Percentiles rank a stretch among this genome's conserved stretches.
Evolutionary conservation across 2,329 filamentous ascomycete genomes (phyloP).

Genomic region (Ramichloridium luteum): DNA sequence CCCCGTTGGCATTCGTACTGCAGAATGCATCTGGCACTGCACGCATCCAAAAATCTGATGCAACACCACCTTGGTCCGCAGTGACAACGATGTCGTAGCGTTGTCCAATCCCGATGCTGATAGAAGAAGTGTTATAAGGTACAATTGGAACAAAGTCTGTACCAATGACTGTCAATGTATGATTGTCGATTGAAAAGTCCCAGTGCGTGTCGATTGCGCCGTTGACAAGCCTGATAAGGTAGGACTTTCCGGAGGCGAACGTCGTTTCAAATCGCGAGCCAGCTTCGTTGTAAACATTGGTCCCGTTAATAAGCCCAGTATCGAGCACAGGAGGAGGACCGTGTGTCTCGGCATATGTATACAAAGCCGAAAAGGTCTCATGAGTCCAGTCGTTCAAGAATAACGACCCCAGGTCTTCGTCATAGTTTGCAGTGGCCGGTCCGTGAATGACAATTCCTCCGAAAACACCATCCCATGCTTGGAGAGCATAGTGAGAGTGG

Average conservation of each 20-base stretch:
- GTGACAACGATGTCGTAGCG: conserved; percentile 25
- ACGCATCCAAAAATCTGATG: conserved; percentile 24
- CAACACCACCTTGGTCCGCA: conserved; percentile 19
- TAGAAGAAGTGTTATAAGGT: conserved; percentile 27
- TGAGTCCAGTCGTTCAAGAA: conserved; percentile 31
- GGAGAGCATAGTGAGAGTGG: conserved; percentile 31
- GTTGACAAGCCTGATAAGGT: conserved; percentile 34
- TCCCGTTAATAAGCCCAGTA: conserved; percentile 25
- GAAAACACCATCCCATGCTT: conserved; percentile 29
- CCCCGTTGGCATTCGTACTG: conserved; percentile 24
- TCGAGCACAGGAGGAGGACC: conserved; percentile 23
- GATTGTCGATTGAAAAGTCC: conserved; percentile 28
- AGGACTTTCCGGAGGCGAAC: conserved; percentile 28
- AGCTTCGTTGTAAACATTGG: conserved; percentile 16
- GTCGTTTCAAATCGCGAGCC: conserved; percentile 15
- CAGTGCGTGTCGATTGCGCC: conserved; percentile 26
- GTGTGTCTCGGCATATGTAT: conserved; percentile 14
- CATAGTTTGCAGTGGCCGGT: conserved; percentile 26
- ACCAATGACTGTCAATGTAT: conserved; percentile 32
- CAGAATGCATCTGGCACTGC: conserved; percentile 31
- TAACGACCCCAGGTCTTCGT: conserved; percentile 28
- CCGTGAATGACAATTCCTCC: conserved; percentile 29
- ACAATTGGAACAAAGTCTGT: conserved; percentile 33
- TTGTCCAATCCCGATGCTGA: conserved; percentile 28
- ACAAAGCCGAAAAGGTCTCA: conserved; percentile 18